Evolutionary conservation across 768 basidiomycete genomes (phyloP), one percentile per base, ranked within the genome.

Genomic region (Inosperma sp.): DNA sequence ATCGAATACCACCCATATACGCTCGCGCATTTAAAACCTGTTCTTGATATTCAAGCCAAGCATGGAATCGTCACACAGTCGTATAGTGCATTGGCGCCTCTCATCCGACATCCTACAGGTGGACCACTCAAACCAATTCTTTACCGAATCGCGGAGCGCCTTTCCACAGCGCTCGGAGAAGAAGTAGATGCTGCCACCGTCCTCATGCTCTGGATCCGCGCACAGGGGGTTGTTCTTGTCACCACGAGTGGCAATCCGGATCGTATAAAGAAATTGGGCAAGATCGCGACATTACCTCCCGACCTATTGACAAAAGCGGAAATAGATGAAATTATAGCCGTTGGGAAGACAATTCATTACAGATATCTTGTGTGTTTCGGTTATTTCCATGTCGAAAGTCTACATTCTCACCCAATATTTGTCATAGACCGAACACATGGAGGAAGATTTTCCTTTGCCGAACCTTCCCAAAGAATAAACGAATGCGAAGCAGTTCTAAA

Each of bases 91-190:
- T 61, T 76, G 5, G 67, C 69, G 7, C 71, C 74, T 2, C 41
- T 71, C 35, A 50, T 72, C 5, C 68, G 70, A n/a, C 67, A 69
- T 53, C 59, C 65, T 5, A 68, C 64, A 8, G 68, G 68, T 13
- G 69, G 70, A 9, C 70, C 73, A 8, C 58, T 72, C 27, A 70
- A 70, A 33, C 68, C 70, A 13, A 55, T 73, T n/a, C 60, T 75
- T 13, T 55, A 63, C 30, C 56, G 62, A 26, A 68, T 76, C 49
- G 64, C 68, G 2, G 53, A 57, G 4, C 63, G 68, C 1, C 30
- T 70, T 25, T 59, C 64, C 2, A 37, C 53, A 8, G 46, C 48
- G 2, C 41, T 54, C 3, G 62, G 64, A 6, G 60, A 61, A 42
- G 33, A 44, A 10, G 31, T 68, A 27, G 64, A 68, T 27, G 25